phyloP scores from a whole-genome alignment of 352 stramenopile genomes.

The Halophytophthora batemanensis region DNA sequence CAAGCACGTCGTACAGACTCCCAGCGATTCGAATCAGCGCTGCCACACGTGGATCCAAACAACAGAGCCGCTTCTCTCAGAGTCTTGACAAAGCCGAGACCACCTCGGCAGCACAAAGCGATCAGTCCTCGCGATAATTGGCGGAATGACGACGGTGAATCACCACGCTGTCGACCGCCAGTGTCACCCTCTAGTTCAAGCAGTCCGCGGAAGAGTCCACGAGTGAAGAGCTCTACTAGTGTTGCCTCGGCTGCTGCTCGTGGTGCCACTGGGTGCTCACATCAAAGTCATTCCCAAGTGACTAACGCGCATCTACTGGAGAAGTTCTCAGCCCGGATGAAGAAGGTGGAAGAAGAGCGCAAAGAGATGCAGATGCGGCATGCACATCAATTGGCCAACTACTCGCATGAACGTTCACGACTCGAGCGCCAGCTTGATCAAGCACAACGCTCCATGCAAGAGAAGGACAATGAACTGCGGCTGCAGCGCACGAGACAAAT shows the following conservation, averaged over 20 bases:
- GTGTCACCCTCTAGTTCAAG: slow-evolving; percentile 6
- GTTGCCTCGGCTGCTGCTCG: background rate
- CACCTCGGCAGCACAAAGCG: slow-evolving; percentile 3
- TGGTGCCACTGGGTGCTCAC: background rate
- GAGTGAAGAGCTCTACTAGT: slow-evolving; percentile 1
- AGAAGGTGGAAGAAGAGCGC: slow-evolving; percentile 51
- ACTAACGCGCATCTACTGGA: slow-evolving; percentile 19
- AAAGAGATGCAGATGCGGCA: slow-evolving; percentile 41
- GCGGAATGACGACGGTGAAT: slow-evolving; percentile 4
- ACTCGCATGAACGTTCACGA: slow-evolving; percentile 62
- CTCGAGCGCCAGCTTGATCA: slow-evolving; percentile 66
- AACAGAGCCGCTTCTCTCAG: background rate
- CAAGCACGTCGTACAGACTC: background rate
- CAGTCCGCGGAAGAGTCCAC: slow-evolving; percentile 8
- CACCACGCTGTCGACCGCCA: slow-evolving; percentile 1
- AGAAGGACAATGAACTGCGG: slow-evolving; percentile 58
- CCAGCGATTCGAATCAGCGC: slow-evolving; percentile 1
- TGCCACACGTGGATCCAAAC: slow-evolving; percentile 7
- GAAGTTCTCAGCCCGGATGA: slow-evolving; percentile 27
- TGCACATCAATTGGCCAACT: slow-evolving; percentile 64
- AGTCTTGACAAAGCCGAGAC: slow-evolving; percentile 2
- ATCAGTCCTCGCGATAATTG: slow-evolving; percentile 1
- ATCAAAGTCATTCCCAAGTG: slow-evolving; percentile 4
- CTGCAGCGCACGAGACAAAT: slow-evolving; percentile 53
- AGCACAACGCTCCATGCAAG: slow-evolving; percentile 36